Evolutionary conservation across 2,329 filamentous ascomycete genomes (phyloP), one percentile per base, ranked within the genome.

Genomic region (Calonectria naviculata): DNA sequence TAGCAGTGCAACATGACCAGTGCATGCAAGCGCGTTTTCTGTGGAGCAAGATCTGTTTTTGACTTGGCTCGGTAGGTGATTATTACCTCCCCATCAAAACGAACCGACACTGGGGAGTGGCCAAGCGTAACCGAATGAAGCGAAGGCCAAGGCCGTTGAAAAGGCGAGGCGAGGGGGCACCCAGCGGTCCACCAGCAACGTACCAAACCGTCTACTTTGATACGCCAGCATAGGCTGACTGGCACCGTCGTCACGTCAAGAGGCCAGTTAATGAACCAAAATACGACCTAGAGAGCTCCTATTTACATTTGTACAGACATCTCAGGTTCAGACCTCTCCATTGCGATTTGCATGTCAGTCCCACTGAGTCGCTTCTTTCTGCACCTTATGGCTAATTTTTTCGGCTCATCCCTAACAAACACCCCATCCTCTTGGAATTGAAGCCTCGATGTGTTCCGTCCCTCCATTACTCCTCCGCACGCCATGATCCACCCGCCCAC

Each of bases 401-500:
- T 54, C 34, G 28, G 31, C 29, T 26, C 12, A 42, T 60, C 54
- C 24, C 8, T 31, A 31, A 21, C 28, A 46, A 70, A 70, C 66
- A 47, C 41, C 67, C 62, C 68, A 63, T 58, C 17, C 42, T 28
- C 28, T 42, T 19, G 52, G 26, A 65, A 41, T 46, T 26, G 63
- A 66, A 42, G 63, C 63, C 47, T 47, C 49, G 47, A 47, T 65
- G 49, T 24, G 34, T 41, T 70, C 56, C 68, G 62, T 71, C 67
- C 56, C 66, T 67, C 70, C 60, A 68, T 67, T 66, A 47, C 54
- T 63, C 65, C 46, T 68, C 46, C 67, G 60, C 60, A 52, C 47
- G 36, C 26, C 28, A 36, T 47, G 49, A 56, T 65, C 60, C 60
- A 49, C 47, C 56, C 42, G 54, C 61, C 67, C 67, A 69, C 62